These are phyloP conservation scores for Polytolypa hystricis DNA, from an alignment of 2,329 filamentous ascomycete species.

Conservation along the genomic window DNA sequence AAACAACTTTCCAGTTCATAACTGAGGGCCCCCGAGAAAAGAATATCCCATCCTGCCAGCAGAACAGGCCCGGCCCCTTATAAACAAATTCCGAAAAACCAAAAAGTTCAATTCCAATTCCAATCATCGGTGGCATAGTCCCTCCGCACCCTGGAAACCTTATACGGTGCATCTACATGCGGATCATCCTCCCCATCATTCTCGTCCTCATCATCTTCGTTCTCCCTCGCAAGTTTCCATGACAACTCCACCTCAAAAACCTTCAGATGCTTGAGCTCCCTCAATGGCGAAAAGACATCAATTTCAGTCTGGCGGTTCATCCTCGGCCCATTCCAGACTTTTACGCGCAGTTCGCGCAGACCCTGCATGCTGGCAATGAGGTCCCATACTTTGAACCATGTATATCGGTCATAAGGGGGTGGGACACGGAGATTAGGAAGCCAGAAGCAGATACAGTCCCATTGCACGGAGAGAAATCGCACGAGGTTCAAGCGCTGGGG, in stretches of 20 bases:
- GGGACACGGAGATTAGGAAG: neutral
- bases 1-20: too few relatives aligned
- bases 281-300: neutral
- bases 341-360: slow-evolving; percentile 1
- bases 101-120: too few relatives aligned
- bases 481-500: neutral
- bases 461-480: neutral
- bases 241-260: neutral
- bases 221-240: neutral
- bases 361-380: slow-evolving; percentile 1
- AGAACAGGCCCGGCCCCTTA: too few relatives aligned
- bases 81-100: too few relatives aligned
- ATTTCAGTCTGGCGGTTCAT: neutral
- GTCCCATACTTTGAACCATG: slow-evolving; percentile 1
- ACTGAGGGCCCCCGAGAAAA: too few relatives aligned
- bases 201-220: neutral
- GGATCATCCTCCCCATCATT: too few relatives aligned
- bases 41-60: too few relatives aligned
- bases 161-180: neutral
- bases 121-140: neutral
- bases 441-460: slow-evolving; percentile 1
- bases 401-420: slow-evolving; percentile 1
- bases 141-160: neutral
- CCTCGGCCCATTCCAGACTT: neutral
- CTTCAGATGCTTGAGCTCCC: neutral